A percentile compares a stretch with the other conserved stretches of the same genome.
Conservation (phyloP, 306 rosid genomes). For the Fagus sylvatica region DNA sequence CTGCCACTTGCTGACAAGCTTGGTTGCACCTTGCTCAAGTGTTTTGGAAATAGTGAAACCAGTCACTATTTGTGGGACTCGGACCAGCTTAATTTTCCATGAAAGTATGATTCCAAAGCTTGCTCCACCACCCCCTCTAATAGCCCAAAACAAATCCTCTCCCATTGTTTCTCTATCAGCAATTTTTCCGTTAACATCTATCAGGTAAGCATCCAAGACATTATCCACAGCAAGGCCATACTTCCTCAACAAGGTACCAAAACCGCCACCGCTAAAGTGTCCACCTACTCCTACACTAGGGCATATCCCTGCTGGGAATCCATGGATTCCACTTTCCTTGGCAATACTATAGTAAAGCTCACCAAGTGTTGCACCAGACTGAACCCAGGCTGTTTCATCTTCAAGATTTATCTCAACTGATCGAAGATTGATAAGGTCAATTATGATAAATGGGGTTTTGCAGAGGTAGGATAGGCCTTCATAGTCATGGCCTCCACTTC, state of each 20-base stretch:
- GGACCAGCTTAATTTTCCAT: conserved; percentile 87
- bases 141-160: conserved; percentile 85
- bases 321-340: conserved; percentile 55
- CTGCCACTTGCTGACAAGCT: conserved; percentile 59
- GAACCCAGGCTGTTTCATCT: conserved; percentile 66
- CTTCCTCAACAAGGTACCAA: conserved; percentile 78
- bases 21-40: conserved; percentile 61
- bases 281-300: conserved; percentile 78
- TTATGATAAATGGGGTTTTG: conserved; percentile 49
- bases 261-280: conserved; percentile 79
- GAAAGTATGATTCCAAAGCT: conserved; percentile 79
- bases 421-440: conserved; percentile 65
- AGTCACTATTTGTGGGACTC: conserved; percentile 68
- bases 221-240: conserved; percentile 77
- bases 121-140: conserved; percentile 86
- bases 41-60: conserved; percentile 59
- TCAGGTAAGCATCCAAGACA: conserved; percentile 57
- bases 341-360: conserved; percentile 71
- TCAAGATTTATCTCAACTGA: conserved; percentile 35
- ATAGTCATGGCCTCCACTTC: conserved; percentile 87
- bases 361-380: conserved; percentile 74
- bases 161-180: conserved; percentile 73
- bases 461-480: conserved; percentile 81
- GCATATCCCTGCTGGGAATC: conserved; percentile 80
- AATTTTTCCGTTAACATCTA: conserved; percentile 52